A percentile compares a stretch with the other conserved stretches of the same genome.
phyloP scores from a whole-genome alignment of 2,329 filamentous ascomycete genomes.

The Fusarium compactum region DNA sequence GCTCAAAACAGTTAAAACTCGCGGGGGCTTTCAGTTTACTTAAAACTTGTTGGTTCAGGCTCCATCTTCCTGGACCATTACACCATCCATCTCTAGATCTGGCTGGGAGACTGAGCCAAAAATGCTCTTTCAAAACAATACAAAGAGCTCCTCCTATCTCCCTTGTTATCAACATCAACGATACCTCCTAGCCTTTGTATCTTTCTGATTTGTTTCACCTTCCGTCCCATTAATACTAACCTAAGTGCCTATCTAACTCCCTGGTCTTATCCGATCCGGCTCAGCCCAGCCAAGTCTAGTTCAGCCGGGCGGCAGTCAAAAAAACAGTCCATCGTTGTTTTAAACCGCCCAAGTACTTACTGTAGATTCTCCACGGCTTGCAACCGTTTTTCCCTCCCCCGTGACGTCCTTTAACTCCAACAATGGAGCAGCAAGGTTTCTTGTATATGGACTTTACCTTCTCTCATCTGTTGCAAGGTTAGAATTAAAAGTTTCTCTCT shows the following conservation, averaged over 20 bases:
- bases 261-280: background rate
- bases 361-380: conserved; percentile 31
- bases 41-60: background rate
- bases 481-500: conserved; percentile 25
- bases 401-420: conserved; percentile 33
- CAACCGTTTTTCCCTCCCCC: conserved; percentile 28
- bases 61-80: background rate
- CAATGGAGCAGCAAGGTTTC: conserved; percentile 45
- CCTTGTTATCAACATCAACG: background rate
- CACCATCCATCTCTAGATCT: background rate
- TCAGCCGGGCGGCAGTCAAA: background rate
- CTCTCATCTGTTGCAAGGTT: conserved; percentile 45
- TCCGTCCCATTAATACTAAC: background rate
- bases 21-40: background rate
- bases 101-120: background rate
- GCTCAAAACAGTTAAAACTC: background rate
- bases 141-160: background rate
- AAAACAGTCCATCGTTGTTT: background rate
- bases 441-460: conserved; percentile 42
- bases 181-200: background rate
- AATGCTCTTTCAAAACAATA: conserved; percentile 1
- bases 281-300: conserved; percentile 1
- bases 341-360: conserved; percentile 5
- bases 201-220: conserved; percentile 20
- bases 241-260: background rate